Base-by-base conservation (phyloP, 768 basidiomycete species). In the Coprinopsis marcescibilis region DNA sequence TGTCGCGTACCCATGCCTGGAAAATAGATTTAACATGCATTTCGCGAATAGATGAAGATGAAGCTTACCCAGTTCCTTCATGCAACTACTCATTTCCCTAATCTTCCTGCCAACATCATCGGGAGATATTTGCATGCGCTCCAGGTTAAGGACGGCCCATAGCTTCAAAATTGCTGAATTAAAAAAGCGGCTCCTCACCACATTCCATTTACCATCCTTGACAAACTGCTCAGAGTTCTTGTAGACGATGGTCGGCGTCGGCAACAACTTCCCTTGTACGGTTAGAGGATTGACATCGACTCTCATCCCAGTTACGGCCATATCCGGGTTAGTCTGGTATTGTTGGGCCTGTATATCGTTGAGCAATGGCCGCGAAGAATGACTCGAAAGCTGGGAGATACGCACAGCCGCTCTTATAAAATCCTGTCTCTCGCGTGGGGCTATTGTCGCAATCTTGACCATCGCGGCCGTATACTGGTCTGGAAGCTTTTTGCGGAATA, bases 401-500 rank as follows among this genome's bases (percentile, higher is more conserved):
- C 48, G 1, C 23, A 54, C 45, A 1, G 65, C 84, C 3, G 68
- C 59, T 1, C 42, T 51, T 43, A 88, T 85, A 46, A 73, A 76
- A 1, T 53, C 57, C 3, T 83, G 67, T 6, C 83, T 75, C 0
- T 81, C 78, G 0, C 53, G 45, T 0, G 87, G 87, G 30, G 60
- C 74, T 65, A 78, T 79, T 0, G 83, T 85, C 0, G 87, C 74
- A 50, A 89, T 88, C 0, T 72, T 71, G 1, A 88, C 69, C 5
- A 89, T 74, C 0, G 73, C 69, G 38, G 71, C 75, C 0, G 80
- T 80, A 54, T 78, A 77, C 32, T 83, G 79, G 0, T 78, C 68
- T 0, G 86, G 83, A 0, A 89, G 66, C 44, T 83, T 79, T 55
- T 82, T 85, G 26, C 77, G 71, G 68, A 83, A 76, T 24, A 87